Evolutionary conservation across 2,329 filamentous ascomycete genomes (phyloP), one percentile per base, ranked within the genome.

Genomic region (Myriosclerotinia scirpicola): DNA sequence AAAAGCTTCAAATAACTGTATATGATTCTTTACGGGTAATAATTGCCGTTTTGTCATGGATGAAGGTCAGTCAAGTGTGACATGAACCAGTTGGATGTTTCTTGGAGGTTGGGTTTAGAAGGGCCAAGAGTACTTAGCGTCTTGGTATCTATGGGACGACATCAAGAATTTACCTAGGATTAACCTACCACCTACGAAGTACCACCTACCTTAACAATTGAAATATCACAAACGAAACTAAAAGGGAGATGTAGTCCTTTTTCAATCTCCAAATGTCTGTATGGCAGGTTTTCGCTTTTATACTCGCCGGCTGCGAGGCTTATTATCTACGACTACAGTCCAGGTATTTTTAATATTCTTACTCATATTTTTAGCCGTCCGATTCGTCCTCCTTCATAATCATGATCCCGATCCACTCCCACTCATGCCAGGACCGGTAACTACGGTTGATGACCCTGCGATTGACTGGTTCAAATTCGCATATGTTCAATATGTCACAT

Each of bases 401-500:
- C 69, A 73, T 59, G 70, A 73, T 48, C 44, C 53, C 8, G 67
- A 71, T 20, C 62, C 64, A 14, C 22, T 65, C 9, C 52, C 56
- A 7, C 50, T 48, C 15, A 60, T 63, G 30, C 62, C 66, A 9
- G 69, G 68, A 6, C 72, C 72, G 1, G 65, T 58, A 3, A 68
- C 48, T 17, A 67, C 40, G 2, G 70, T 74, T 7, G 72, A 74
- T 5, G 67, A 71, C 36, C 3, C 22, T 50, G 52, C 64, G 8
- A 72, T 73, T 52, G 69, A 75, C 48, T 75, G 73, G 73, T 67
- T 61, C 22, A 69, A 72, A 62, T 66, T 73, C 20, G 68, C 69
- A 30, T 75, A 74, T 66, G 70, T 74, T n/a, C 72, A 74, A 66
- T 72, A 72, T 70, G 74, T 72, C 6, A 72, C 73, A 17, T 69